phyloP scores from a whole-genome alignment of 257 asterid species.

The Primulina huaijiensis region DNA sequence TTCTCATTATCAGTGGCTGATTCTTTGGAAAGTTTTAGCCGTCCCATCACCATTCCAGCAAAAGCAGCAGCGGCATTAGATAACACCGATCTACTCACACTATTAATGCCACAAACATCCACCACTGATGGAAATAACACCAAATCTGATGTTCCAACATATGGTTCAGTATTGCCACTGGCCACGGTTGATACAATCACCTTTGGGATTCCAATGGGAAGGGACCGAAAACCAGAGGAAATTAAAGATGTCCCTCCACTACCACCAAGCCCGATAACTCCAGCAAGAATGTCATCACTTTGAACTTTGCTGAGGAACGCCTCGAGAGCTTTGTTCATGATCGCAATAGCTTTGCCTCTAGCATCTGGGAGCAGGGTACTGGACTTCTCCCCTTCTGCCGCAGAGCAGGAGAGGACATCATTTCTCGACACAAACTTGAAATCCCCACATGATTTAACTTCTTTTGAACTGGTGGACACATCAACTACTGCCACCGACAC shows the following conservation, averaged over 20 bases:
- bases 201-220: slow-evolving; percentile 87
- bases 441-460: slow-evolving; percentile 47
- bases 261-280: slow-evolving; percentile 91
- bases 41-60: slow-evolving; percentile 84
- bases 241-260: slow-evolving; percentile 94
- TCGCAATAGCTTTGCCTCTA: slow-evolving; percentile 70
- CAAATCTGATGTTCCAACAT: slow-evolving; percentile 94
- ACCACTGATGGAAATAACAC: slow-evolving; percentile 92
- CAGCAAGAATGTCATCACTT: slow-evolving; percentile 47
- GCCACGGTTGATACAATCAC: slow-evolving; percentile 85
- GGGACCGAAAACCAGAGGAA: slow-evolving; percentile 74
- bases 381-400: slow-evolving; percentile 30
- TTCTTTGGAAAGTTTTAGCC: slow-evolving; percentile 34
- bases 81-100: slow-evolving; percentile 68
- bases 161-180: slow-evolving; percentile 85
- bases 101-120: slow-evolving; percentile 92
- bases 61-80: slow-evolving; percentile 81
- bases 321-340: slow-evolving; percentile 61
- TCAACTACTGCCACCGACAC: slow-evolving; percentile 69
- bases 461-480: slow-evolving; percentile 57
- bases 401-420: slow-evolving; percentile 58
- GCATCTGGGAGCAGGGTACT: slow-evolving; percentile 56
- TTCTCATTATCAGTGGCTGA: slow-evolving; percentile 33
- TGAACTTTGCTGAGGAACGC: slow-evolving; percentile 48
- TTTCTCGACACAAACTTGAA: slow-evolving; percentile 63